Base-by-base conservation (phyloP, 768 basidiomycete species). In the Kockovaella imperatae region DNA sequence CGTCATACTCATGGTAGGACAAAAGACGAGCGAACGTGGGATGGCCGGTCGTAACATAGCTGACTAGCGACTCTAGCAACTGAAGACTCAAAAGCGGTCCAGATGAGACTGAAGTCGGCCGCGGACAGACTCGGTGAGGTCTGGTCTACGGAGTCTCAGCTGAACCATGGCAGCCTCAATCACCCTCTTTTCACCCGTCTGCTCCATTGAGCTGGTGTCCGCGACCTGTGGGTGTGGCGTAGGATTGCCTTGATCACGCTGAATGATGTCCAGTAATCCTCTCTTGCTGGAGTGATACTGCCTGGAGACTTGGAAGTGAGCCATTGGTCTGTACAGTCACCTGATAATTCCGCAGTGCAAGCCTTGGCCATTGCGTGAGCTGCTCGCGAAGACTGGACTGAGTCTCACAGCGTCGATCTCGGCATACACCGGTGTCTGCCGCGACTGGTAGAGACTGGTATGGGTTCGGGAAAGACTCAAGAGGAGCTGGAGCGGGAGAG, bases 91-190 rank as follows among this genome's bases (percentile, higher is more conserved):
- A 84, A 80, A n/a, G 77, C 80, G 52, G 76, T 81, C 28, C 86
- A 85, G 31, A n/a, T 53, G 85, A 87, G 36, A 77, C 77, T 2
- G 82, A 84, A 60, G 72, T 75, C 39, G 7, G 42, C 43, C 30
- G 49, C 49, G 6, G 49, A 50, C 23, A 43, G 26, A 24, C 43
- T 50, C 20, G 49, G 49, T 89, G 88, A 53, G 87, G n/a, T 35
- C 32, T 18, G 40, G 10, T 2, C 29, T 26, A 23, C 28, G 18
- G 15, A 20, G 28, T 4, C 21, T 35, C 29, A 25, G 28, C 17
- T 24, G 23, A 13, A 51, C 28, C 44, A 26, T 30, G 3, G 4
- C 35, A 52, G 59, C 86, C 17, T 18, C 35, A 34, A 42, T 21
- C 4, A 50, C 49, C 1, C 18, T 50, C 8, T 50, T 50, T 31